A percentile compares a stretch with the other conserved stretches of the same genome.
These are phyloP conservation scores for Dothistroma pini DNA, from an alignment of 2,329 filamentous ascomycete species.

Conservation along the genomic window DNA sequence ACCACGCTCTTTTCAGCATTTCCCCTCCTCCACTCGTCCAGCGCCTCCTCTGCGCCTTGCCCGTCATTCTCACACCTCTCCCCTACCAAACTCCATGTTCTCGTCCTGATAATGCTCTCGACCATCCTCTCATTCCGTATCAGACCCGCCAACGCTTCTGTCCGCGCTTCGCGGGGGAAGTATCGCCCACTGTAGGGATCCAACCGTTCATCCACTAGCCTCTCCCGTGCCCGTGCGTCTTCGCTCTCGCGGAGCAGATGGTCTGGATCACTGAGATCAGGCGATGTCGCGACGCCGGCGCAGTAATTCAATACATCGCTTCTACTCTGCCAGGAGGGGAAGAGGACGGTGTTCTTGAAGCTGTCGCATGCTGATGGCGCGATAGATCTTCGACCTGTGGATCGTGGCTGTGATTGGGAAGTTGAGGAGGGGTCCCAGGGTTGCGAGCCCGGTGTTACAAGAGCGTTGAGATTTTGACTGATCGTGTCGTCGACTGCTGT, in stretches of 20 bases:
- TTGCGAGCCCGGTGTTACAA: conserved; percentile 67
- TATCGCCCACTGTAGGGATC: conserved; percentile 89
- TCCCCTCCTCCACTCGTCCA: conserved; percentile 58
- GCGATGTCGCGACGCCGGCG: conserved; percentile 77
- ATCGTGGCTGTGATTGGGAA: conserved; percentile 53
- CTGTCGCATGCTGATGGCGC: conserved; percentile 59
- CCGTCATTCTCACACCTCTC: conserved; percentile 66
- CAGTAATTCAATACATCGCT: conserved; percentile 87
- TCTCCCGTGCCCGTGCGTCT: conserved; percentile 64
- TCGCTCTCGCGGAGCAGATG: conserved; percentile 66
- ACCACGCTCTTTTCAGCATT: neutral
- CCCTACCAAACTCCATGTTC: conserved; percentile 75
- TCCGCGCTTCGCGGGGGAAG: conserved; percentile 73
- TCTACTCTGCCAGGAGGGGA: conserved; percentile 82
- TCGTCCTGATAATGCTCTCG: conserved; percentile 72
- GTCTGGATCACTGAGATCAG: conserved; percentile 84
- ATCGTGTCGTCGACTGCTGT: conserved; percentile 89
- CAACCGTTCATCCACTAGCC: conserved; percentile 78
- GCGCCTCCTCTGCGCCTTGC: conserved; percentile 60
- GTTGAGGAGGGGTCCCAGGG: conserved; percentile 81
- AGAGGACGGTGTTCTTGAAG: conserved; percentile 76
- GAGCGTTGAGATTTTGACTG: conserved; percentile 84
- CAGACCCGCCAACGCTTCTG: conserved; percentile 70
- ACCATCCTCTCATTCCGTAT: conserved; percentile 72
- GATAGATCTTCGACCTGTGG: conserved; percentile 49